Conservation (phyloP, 176 grass and related monocot genomes). For the Paspalum notatum region DNA sequence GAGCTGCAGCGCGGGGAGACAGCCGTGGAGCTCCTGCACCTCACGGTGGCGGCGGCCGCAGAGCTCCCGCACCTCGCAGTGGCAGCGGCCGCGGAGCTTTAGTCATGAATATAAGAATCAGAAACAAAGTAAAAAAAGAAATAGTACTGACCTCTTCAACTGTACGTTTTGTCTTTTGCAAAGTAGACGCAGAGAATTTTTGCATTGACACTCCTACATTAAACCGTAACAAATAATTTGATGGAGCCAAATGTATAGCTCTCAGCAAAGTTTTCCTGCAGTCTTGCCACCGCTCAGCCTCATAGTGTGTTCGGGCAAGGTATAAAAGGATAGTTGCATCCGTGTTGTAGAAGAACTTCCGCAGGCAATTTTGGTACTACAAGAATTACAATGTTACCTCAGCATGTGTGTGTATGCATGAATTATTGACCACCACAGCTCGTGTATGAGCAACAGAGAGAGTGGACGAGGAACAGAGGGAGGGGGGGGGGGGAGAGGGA, state of each 20-base stretch:
- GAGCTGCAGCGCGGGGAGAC: too few relatives aligned
- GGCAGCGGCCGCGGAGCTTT: too few relatives aligned
- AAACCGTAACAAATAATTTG: slow-evolving; percentile 90
- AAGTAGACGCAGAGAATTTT: slow-evolving; percentile 91
- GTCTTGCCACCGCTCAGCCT: slow-evolving; percentile 98
- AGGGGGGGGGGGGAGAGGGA: background rate
- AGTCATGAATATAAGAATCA: slow-evolving; percentile 23
- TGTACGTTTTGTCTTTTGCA: slow-evolving; percentile 89
- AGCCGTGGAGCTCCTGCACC: too few relatives aligned
- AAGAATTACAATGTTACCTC: slow-evolving; percentile 36
- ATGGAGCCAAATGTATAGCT: slow-evolving; percentile 96
- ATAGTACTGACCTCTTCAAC: slow-evolving; percentile 72
- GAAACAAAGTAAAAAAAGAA: slow-evolving; percentile 11
- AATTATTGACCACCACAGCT: background rate
- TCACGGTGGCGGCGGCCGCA: too few relatives aligned
- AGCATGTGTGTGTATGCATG: background rate
- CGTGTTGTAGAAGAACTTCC: slow-evolving; percentile 93
- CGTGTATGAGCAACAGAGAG: background rate
- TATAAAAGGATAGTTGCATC: slow-evolving; percentile 89
- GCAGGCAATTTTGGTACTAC: slow-evolving; percentile 88
- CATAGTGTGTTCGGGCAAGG: slow-evolving; percentile 88
- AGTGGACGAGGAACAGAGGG: background rate
- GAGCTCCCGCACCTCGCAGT: too few relatives aligned
- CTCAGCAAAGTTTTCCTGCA: slow-evolving; percentile 92
- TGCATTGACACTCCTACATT: slow-evolving; percentile 96